A percentile compares a stretch with the other conserved stretches of the same genome.
Evolutionary conservation across 2,329 filamentous ascomycete genomes (phyloP).

Genomic region (Dothideomycetes sp.): DNA sequence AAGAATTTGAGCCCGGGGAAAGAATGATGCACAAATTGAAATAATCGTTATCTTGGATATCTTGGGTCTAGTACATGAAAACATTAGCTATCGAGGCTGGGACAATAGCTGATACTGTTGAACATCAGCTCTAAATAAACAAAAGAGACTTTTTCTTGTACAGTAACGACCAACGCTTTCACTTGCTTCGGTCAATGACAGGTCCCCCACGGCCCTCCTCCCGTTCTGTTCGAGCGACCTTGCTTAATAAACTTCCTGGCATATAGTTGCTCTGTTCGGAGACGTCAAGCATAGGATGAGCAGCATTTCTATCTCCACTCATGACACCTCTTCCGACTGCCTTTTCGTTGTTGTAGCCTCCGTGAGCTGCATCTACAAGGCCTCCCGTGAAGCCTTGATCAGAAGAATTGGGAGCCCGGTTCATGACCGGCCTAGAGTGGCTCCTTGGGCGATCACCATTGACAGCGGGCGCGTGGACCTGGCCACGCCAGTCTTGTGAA

Average conservation of each 20-base stretch:
- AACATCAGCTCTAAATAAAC: too few relatives aligned
- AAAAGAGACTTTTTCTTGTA: too few relatives aligned
- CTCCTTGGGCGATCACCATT: slow-evolving; percentile 16
- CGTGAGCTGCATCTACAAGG: slow-evolving; percentile 30
- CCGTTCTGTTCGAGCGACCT: slow-evolving; percentile 27
- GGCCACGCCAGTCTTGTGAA: slow-evolving; percentile 36
- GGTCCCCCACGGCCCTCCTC: slow-evolving; percentile 15
- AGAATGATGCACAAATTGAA: too few relatives aligned
- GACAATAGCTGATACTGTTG: too few relatives aligned
- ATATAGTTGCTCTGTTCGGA: slow-evolving; percentile 35
- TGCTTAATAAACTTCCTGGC: slow-evolving; percentile 40
- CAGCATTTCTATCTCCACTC: slow-evolving; percentile 33
- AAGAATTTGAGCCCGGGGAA: too few relatives aligned
- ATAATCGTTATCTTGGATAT: too few relatives aligned
- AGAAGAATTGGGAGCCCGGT: neutral
- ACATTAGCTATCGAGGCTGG: too few relatives aligned
- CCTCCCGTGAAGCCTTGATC: slow-evolving; percentile 36
- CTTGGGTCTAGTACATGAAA: too few relatives aligned
- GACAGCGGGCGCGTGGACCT: slow-evolving; percentile 11
- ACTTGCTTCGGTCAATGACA: slow-evolving; percentile 4
- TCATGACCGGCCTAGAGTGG: slow-evolving; percentile 3
- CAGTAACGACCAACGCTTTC: too few relatives aligned
- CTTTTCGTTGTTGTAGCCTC: slow-evolving; percentile 30
- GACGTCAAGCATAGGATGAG: slow-evolving; percentile 37
- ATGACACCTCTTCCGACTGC: slow-evolving; percentile 35